A percentile compares a stretch with the other conserved stretches of the same genome.
Evolutionary conservation across 176 grass and related monocot genomes (phyloP).

Genomic region (Bolboschoenus planiculmis): DNA sequence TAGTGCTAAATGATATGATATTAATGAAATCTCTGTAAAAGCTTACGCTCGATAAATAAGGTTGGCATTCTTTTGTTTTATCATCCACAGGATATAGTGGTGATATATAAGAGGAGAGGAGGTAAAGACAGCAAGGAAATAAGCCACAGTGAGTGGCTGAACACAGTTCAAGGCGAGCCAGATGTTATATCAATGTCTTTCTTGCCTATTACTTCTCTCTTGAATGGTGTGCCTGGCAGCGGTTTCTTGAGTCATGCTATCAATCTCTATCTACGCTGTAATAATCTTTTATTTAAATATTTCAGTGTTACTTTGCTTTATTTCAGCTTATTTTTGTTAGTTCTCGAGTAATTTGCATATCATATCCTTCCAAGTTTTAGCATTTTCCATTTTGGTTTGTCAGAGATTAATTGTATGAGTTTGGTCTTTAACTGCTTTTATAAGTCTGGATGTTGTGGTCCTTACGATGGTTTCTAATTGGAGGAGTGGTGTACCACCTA

Average conservation of each 20-base stretch:
- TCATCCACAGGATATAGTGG: slow-evolving; percentile 54
- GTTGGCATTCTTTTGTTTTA: slow-evolving; percentile 13
- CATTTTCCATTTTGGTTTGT: background rate
- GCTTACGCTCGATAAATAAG: slow-evolving; percentile 19
- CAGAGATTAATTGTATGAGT: background rate
- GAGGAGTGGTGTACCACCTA: background rate
- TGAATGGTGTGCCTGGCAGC: slow-evolving; percentile 93
- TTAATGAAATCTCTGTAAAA: background rate
- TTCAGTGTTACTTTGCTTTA: background rate
- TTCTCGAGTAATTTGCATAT: background rate
- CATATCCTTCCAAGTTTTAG: background rate
- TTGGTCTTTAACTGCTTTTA: background rate
- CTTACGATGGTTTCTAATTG: background rate
- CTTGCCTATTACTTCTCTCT: slow-evolving; percentile 91
- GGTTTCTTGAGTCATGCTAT: slow-evolving; percentile 96
- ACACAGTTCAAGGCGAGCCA: slow-evolving; percentile 64
- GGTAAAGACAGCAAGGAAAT: slow-evolving; percentile 65
- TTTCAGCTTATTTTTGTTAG: background rate
- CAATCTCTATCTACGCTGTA: slow-evolving; percentile 92
- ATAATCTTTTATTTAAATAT: slow-evolving; percentile 16
- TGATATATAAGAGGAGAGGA: slow-evolving; percentile 79
- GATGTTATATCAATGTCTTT: slow-evolving; percentile 96
- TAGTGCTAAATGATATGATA: background rate
- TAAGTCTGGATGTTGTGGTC: background rate
- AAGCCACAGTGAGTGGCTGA: slow-evolving; percentile 73